Conservation (phyloP, 768 basidiomycete species). For the Postia placenta region DNA sequence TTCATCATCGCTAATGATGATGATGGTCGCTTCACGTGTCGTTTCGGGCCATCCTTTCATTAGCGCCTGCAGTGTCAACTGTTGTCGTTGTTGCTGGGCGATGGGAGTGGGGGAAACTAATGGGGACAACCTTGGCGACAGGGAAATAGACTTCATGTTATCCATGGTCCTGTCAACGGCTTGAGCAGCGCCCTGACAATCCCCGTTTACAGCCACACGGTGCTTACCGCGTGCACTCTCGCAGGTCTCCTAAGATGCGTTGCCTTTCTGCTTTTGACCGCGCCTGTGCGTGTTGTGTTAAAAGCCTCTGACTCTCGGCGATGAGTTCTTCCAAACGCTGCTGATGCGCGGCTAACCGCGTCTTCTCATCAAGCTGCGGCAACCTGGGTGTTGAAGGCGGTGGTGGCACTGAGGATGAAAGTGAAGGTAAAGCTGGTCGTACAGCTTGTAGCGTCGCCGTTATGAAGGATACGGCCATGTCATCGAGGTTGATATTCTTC, state of each 20-base stretch:
- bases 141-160: constrained; percentile 17
- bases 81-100: background rate
- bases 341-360: constrained; percentile 39
- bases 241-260: constrained; percentile 36
- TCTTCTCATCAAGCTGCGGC: constrained; percentile 16
- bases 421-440: constrained; percentile 20
- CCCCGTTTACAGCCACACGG: background rate
- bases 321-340: constrained; percentile 45
- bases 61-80: constrained; percentile 1
- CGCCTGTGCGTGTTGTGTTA: constrained; percentile 39
- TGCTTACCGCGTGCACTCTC: constrained; percentile 45
- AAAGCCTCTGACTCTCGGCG: constrained; percentile 44
- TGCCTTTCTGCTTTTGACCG: constrained; percentile 48
- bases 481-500: constrained; percentile 29
- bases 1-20: constrained; percentile 48
- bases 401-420: constrained; percentile 5
- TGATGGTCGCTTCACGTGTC: constrained; percentile 32
- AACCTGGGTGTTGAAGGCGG: background rate
- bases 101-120: background rate
- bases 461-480: constrained; percentile 53
- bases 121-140: background rate
- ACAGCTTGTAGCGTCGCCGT: constrained; percentile 46
- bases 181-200: constrained; percentile 10
- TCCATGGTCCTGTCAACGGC: constrained; percentile 19
- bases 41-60: constrained; percentile 39